phyloP scores from a whole-genome alignment of 1,284 basidiomycete species.

The Irpex sp. region DNA sequence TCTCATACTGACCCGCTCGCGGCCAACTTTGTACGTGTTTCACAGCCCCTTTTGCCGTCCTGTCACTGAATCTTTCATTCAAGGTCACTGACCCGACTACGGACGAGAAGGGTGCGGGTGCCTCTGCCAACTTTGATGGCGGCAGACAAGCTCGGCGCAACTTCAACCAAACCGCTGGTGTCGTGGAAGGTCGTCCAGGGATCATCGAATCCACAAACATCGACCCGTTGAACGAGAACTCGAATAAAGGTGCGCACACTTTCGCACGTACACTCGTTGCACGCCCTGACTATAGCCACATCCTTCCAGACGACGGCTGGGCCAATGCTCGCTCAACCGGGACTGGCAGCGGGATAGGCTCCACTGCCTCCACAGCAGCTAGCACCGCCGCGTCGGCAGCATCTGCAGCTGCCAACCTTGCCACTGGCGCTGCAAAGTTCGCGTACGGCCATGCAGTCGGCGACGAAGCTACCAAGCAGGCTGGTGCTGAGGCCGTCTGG shows the following conservation, averaged over 20 bases:
- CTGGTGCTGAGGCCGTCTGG: slow-evolving; percentile 32
- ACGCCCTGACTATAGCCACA: not conserved
- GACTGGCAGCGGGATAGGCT: slow-evolving; percentile 7
- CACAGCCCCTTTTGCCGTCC: too few species aligned
- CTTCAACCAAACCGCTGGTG: slow-evolving; percentile 38
- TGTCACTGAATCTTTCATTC: not conserved
- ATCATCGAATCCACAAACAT: slow-evolving; percentile 51
- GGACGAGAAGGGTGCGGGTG: slow-evolving; percentile 37
- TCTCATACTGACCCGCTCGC: slow-evolving; percentile 33
- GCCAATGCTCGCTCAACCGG: slow-evolving; percentile 28
- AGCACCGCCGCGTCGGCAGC: slow-evolving; percentile 16
- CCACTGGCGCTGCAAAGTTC: slow-evolving; percentile 29
- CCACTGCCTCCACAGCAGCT: slow-evolving; percentile 14
- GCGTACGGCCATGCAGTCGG: slow-evolving; percentile 38
- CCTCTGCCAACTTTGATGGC: slow-evolving; percentile 34
- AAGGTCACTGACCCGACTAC: slow-evolving; percentile 41
- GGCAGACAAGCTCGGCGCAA: slow-evolving; percentile 33
- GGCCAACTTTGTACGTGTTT: slow-evolving; percentile 39
- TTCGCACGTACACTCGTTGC: not conserved
- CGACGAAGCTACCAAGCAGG: slow-evolving; percentile 31
- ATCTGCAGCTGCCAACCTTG: slow-evolving; percentile 19
- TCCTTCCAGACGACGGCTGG: slow-evolving; percentile 38
- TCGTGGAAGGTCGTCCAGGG: slow-evolving; percentile 47
- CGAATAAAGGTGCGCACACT: slow-evolving; percentile 32
- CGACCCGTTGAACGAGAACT: slow-evolving; percentile 44